Percentiles rank a stretch among this genome's conserved stretches.
phyloP scores from a whole-genome alignment of 2,329 filamentous ascomycete genomes.

The Teratosphaeriaceae sp. region DNA sequence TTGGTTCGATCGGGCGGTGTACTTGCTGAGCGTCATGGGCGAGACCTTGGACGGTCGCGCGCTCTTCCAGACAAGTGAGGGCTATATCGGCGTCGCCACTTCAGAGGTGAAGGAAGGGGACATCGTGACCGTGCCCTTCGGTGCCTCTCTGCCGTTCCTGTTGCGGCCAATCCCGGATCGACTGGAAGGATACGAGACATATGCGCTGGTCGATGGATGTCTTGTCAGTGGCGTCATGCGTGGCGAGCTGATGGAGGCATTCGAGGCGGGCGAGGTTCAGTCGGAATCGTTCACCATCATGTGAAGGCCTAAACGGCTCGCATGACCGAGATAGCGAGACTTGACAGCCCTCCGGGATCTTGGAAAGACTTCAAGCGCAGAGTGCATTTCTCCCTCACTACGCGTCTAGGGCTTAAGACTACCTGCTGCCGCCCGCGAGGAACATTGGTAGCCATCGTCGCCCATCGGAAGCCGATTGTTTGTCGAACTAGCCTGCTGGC shows the following conservation, averaged over 20 bases:
- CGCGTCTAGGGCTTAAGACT: too few species aligned
- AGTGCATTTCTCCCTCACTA: too few species aligned
- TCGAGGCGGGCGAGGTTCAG: neutral
- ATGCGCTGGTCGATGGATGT: conserved; percentile 3
- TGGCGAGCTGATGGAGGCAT: neutral
- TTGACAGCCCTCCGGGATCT: too few species aligned
- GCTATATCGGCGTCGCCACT: conserved; percentile 1
- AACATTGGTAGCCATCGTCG: too few species aligned
- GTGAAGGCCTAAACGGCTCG: too few species aligned
- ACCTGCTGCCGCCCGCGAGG: too few species aligned
- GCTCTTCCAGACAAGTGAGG: neutral
- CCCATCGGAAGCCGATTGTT: too few species aligned
- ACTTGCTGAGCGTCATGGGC: neutral
- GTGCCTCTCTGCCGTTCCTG: conserved; percentile 4
- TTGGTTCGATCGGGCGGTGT: neutral
- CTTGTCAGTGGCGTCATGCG: conserved; percentile 2
- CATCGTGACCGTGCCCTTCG: neutral
- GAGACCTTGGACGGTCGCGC: neutral
- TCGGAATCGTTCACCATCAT: neutral
- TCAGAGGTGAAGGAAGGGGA: neutral
- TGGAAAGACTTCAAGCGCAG: too few species aligned
- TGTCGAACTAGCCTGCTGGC: too few species aligned
- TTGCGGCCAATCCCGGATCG: neutral
- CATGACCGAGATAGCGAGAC: too few species aligned
- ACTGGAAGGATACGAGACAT: neutral